Percentiles rank a stretch among this genome's conserved stretches.
phyloP scores from a whole-genome alignment of 768 basidiomycete genomes.

The Auriscalpium orientale region DNA sequence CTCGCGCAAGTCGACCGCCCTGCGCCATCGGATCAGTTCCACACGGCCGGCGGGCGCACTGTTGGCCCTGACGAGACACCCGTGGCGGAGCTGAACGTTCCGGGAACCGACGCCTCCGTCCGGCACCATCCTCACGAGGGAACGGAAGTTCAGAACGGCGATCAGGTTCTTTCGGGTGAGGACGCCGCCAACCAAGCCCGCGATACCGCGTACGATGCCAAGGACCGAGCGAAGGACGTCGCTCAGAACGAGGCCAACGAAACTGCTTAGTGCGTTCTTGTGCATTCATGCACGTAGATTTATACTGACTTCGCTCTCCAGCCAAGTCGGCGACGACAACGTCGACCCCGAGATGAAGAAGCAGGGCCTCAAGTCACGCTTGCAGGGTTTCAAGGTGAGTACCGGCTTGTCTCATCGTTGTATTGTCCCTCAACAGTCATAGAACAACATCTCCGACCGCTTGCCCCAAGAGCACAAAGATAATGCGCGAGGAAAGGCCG shows the following conservation, averaged over 20 bases:
- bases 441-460: slow-evolving; percentile 42
- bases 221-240: neutral
- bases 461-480: slow-evolving; percentile 68
- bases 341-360: slow-evolving; percentile 33
- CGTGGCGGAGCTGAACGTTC: slow-evolving; percentile 38
- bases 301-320: neutral
- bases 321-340: slow-evolving; percentile 21
- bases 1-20: slow-evolving; percentile 63
- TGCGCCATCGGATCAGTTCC: slow-evolving; percentile 61
- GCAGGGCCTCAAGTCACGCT: slow-evolving; percentile 23
- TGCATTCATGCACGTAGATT: no score
- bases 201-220: slow-evolving; percentile 8
- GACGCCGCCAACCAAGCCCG: slow-evolving; percentile 13
- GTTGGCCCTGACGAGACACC: slow-evolving; percentile 40
- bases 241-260: slow-evolving; percentile 17
- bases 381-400: slow-evolving; percentile 25
- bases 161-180: slow-evolving; percentile 17
- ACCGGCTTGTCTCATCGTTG: neutral
- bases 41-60: slow-evolving; percentile 36
- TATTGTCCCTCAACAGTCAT: neutral
- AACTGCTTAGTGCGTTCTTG: slow-evolving; percentile 9
- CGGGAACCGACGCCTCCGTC: slow-evolving; percentile 34
- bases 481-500: slow-evolving; percentile 40
- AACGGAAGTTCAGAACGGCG: slow-evolving; percentile 28
- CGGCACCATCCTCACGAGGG: slow-evolving; percentile 44